These are phyloP conservation scores for Ustilago tritici DNA, from an alignment of 1,284 basidiomycete genomes.

Conservation along the genomic window DNA sequence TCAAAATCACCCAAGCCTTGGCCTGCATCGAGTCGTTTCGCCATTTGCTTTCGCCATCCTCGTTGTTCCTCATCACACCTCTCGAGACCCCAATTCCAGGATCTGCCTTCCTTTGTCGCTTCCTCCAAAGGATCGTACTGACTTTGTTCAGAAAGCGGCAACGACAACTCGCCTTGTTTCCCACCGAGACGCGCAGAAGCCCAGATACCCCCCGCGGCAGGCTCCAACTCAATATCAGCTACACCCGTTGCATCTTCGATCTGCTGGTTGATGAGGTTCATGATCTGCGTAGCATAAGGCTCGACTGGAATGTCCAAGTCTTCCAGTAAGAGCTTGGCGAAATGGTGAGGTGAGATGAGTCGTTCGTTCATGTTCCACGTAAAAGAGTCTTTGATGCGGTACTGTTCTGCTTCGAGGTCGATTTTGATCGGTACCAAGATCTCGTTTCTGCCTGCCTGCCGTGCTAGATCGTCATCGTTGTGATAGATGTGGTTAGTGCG, in stretches of 20 bases:
- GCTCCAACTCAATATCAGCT: constrained; percentile 54
- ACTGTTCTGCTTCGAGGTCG: constrained; percentile 91
- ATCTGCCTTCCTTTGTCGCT: constrained; percentile 31
- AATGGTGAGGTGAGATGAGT: constrained; percentile 83
- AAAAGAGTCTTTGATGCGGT: constrained; percentile 92
- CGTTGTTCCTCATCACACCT: constrained; percentile 25
- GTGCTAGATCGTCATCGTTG: constrained; percentile 71
- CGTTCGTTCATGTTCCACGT: constrained; percentile 89
- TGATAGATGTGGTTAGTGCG: constrained; percentile 77
- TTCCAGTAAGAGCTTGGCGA: constrained; percentile 85
- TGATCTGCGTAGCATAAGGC: constrained; percentile 81
- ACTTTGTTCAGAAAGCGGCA: constrained; percentile 14
- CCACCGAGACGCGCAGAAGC: constrained; percentile 27
- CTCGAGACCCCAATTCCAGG: constrained; percentile 46
- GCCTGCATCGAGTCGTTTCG: constrained; percentile 27
- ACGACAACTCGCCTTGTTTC: constrained; percentile 26
- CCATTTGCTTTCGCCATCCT: constrained; percentile 41
- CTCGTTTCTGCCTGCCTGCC: constrained; percentile 71
- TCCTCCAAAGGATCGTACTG: constrained; percentile 45
- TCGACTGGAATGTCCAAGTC: constrained; percentile 83
- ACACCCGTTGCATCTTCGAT: constrained; percentile 84
- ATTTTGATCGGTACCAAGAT: constrained; percentile 90
- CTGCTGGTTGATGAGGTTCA: constrained; percentile 87
- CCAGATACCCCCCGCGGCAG: constrained; percentile 45
- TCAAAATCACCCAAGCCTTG: constrained; percentile 55